These are phyloP conservation scores for Haplographium delicatum DNA, from an alignment of 495 filamentous ascomycete genomes.

Conservation along the genomic window DNA sequence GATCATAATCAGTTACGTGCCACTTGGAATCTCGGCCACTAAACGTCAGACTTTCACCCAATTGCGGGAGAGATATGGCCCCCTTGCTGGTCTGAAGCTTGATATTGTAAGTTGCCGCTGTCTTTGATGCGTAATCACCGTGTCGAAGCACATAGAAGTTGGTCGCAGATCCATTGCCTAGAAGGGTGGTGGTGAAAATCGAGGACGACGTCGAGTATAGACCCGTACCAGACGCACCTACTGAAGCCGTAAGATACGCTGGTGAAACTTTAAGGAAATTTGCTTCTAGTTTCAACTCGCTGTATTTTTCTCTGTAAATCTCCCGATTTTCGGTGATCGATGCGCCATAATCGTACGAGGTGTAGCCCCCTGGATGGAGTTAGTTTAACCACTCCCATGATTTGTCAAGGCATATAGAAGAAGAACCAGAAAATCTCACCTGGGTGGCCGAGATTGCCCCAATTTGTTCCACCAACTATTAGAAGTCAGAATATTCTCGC, in stretches of 20 bases:
- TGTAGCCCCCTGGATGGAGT: conserved; percentile 50
- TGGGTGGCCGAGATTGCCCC: conserved; percentile 73
- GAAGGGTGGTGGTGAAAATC: conserved; percentile 55
- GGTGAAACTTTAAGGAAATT: conserved; percentile 69
- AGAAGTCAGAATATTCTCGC: conserved; percentile 16
- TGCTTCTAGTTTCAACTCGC: conserved; percentile 67
- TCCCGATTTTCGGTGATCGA: conserved; percentile 62
- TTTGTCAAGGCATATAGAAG: no score
- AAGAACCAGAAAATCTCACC: conserved; percentile 60
- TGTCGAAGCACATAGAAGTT: conserved; percentile 66
- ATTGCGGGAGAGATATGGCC: conserved; percentile 55
- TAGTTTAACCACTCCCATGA: no score
- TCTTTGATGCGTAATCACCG: conserved; percentile 49
- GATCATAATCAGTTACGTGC: conserved; percentile 67
- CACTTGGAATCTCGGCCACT: conserved; percentile 69
- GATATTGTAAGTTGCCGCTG: conserved; percentile 55
- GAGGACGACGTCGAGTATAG: conserved; percentile 29
- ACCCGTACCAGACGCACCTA: conserved; percentile 40
- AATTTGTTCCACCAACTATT: conserved; percentile 50
- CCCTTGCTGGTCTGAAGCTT: conserved; percentile 58
- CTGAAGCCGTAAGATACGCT: conserved; percentile 45
- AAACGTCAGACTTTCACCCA: conserved; percentile 55
- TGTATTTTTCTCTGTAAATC: conserved; percentile 69
- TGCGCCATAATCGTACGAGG: conserved; percentile 60
- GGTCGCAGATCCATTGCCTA: conserved; percentile 43